Base-by-base conservation (phyloP, 176 grass and related monocot genomes). In the Aegilops sharonensis region DNA sequence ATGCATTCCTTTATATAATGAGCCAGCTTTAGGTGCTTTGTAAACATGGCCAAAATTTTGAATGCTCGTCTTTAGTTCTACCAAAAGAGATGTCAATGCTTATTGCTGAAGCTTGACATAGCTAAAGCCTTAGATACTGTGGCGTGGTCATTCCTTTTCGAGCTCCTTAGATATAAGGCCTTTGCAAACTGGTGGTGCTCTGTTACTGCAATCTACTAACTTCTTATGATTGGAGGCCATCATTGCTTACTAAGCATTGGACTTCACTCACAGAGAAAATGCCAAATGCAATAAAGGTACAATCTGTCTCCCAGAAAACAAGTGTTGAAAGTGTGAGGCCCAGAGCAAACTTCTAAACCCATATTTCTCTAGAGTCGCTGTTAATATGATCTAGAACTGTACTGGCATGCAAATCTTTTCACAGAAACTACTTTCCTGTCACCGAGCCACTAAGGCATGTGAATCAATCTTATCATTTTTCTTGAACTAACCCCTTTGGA, bases 401-500 rank as follows among this genome's bases (percentile, higher is more conserved):
- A 8, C 23, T 79, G 11, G 12, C 34, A 62, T 12, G 5, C 34
- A 79, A 79, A 79, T 50, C 3, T 78, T 14, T 12, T 36, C 50
- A 57, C 20, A 34, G 10, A 59, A 59, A 77, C 10, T 35, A 78
- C 12, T 62, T 40, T 27, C 18, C n/a, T 3, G 1, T 25, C 34
- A 40, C 37, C 31, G 1, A 40, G 57, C 18, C 24, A 75, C 14
- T 18, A 75, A 30, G 42, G 72, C 72, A 50, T 30, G 72, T 18
- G 24, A 30, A 27, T 29, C 43, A 10, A 75, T 56, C 56, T 63
- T 74, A 56, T 27, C 1, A 9, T 35, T 75, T 75, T 86, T 71
- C 50, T 79, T 79, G 32, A 61, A 79, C 47, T 56, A 86, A 60
- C 52, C 72, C 72, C 78, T 59, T 63, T 68, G 40, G 78, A 78